Evolutionary conservation across 495 filamentous ascomycete species (phyloP), one percentile per base, ranked within the genome.

Genomic region (Cetradonia linearis): DNA sequence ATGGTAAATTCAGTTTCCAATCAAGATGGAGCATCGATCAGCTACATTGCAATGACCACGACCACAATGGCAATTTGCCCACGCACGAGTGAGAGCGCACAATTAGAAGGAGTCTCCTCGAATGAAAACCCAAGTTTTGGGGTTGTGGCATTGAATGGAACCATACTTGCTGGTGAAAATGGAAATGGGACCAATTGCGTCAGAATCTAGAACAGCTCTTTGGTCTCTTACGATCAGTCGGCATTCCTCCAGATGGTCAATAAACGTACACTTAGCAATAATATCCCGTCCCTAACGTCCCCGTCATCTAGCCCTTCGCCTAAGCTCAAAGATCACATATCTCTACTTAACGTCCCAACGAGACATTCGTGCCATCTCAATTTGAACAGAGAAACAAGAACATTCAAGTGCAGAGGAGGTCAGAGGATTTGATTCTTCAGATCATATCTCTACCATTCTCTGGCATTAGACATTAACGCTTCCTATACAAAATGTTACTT

Each of bases 41-140:
- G 84, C 68, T 92, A 94, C 68, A 94, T 92, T 8, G 87, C 83
- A 2, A 82, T 94, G 77, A 92, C 87, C 5, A 75, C 79, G 18
- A 71, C 71, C 0, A 75, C 74, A 0, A 88, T 94, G 82, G 81
- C 83, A 42, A 72, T 94, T 6, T 81, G 79, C 60, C 89, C 89
- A 9, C 73, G 89, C 46, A 68, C 67, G 56, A 72, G 67, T 47
- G 79, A 78, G 59, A 73, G 69, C 2, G 71, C 70, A 1, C 63
- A 56, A 4, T 64, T 83, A 14, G 9, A 7, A 34, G 68, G 69
- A 49, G 28, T 40, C 5, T 65, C 40, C 0, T 60, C 59, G 4
- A n/a, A 33, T 16, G 27, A 37, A 23, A 64, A 59, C 9, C 63
- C 63, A 23, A 71, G 76, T 38, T 73, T 78, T 0, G 66, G 65